Percentiles rank a stretch among this genome's conserved stretches.
These are phyloP conservation scores for Rhizopogon vinicolor DNA, from an alignment of 768 basidiomycete species.

Conservation along the genomic window DNA sequence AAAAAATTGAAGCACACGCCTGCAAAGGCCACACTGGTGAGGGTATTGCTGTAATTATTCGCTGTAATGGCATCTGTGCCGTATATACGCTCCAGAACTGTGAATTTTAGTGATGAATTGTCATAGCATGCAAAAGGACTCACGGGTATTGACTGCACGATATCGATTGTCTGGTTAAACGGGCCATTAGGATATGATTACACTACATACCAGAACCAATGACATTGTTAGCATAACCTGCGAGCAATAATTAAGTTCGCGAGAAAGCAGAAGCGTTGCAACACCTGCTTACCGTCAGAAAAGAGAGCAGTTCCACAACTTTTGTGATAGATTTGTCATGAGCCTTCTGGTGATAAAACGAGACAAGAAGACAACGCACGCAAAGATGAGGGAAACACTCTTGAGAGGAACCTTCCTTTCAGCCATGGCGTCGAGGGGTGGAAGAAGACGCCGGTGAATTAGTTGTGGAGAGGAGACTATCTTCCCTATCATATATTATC, in stretches of 20 bases:
- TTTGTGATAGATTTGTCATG: background rate
- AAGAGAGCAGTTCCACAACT: conserved; percentile 87
- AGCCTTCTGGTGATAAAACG: background rate
- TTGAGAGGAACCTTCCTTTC: conserved; percentile 20
- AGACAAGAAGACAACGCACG: conserved; percentile 41
- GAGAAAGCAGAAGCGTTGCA: background rate
- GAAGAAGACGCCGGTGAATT: background rate
- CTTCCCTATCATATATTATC: background rate
- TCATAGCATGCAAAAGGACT: conserved; percentile 14
- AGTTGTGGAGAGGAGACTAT: too few species aligned
- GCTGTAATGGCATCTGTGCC: conserved; percentile 44
- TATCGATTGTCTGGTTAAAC: background rate
- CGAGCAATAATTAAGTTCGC: background rate
- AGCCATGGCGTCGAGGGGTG: conserved; percentile 6
- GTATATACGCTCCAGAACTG: conserved; percentile 73
- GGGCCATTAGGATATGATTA: background rate
- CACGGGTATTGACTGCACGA: conserved; percentile 61
- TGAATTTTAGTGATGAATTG: background rate
- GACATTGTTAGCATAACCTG: conserved; percentile 78
- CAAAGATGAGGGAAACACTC: conserved; percentile 80
- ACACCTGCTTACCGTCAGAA: conserved; percentile 59
- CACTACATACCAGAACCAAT: conserved; percentile 64
- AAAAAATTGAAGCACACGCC: conserved; percentile 70
- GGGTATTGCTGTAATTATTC: conserved; percentile 56
- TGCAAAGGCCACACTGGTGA: conserved; percentile 73